These are phyloP conservation scores for Metschnikowia amazonensis DNA, from an alignment of 805 yeast species.

Conservation along the genomic window DNA sequence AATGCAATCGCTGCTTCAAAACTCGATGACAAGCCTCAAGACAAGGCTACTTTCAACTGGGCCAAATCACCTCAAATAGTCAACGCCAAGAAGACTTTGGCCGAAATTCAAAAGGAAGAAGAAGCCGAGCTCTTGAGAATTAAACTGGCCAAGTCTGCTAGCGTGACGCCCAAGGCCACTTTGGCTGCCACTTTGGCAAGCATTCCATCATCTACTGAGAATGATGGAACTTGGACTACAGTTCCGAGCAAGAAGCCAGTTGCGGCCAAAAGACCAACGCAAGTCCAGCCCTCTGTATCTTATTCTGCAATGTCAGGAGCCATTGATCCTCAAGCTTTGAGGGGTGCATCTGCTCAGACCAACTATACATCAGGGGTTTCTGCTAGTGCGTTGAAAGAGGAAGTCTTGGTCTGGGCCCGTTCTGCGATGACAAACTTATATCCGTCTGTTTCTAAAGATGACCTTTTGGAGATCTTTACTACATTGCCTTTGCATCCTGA, in stretches of 20 bases:
- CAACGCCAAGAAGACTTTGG: slow-evolving; percentile 48
- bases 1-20: slow-evolving; percentile 21
- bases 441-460: slow-evolving; percentile 71
- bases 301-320: slow-evolving; percentile 21
- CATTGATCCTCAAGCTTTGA: slow-evolving; percentile 34
- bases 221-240: slow-evolving; percentile 39
- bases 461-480: slow-evolving; percentile 72
- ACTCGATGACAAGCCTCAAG: slow-evolving; percentile 23
- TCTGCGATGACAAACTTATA: slow-evolving; percentile 62
- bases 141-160: slow-evolving; percentile 20
- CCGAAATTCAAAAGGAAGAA: slow-evolving; percentile 62
- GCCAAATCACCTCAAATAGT: slow-evolving; percentile 23
- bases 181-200: slow-evolving; percentile 34
- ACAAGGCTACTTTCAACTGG: slow-evolving; percentile 41
- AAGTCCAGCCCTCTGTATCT: slow-evolving; percentile 12
- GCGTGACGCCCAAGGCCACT: slow-evolving; percentile 29
- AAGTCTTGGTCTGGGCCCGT: slow-evolving; percentile 71
- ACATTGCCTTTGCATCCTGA: slow-evolving; percentile 75
- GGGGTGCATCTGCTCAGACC: slow-evolving; percentile 35
- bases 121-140: slow-evolving; percentile 34
- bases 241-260: slow-evolving; percentile 35
- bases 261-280: slow-evolving; percentile 23
- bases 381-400: slow-evolving; percentile 40
- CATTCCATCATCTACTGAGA: slow-evolving; percentile 24
- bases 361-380: slow-evolving; percentile 20